A percentile compares a stretch with the other conserved stretches of the same genome.
phyloP scores from a whole-genome alignment of 2,329 filamentous ascomycete species.

The Monosporascus sp. region DNA sequence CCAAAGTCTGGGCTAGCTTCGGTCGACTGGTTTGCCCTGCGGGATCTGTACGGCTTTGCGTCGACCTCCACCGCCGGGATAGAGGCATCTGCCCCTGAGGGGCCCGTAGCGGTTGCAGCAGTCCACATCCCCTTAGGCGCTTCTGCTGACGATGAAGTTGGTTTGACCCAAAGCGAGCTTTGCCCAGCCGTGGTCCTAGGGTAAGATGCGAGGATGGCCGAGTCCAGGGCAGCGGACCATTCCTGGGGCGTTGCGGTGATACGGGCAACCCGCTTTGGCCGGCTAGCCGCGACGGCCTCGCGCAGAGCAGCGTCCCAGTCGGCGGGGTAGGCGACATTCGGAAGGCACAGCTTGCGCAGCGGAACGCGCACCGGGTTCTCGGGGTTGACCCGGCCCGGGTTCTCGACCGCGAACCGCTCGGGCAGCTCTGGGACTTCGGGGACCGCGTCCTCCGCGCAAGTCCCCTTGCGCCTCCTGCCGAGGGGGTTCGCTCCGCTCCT shows the following conservation, averaged over 20 bases:
- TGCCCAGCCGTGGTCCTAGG: conserved; percentile 4
- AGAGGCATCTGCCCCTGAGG: not conserved
- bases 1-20: conserved; percentile 7
- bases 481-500: conserved; percentile 15
- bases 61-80: not conserved
- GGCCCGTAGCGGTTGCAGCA: not conserved
- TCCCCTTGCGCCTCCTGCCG: conserved; percentile 17
- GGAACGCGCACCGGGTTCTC: conserved; percentile 11
- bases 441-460: not conserved
- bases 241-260: conserved; percentile 19
- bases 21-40: conserved; percentile 1
- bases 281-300: conserved; percentile 27
- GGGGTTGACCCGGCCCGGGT: conserved; percentile 13
- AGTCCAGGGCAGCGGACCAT: conserved; percentile 34
- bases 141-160: not conserved
- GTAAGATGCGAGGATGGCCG: conserved; percentile 29
- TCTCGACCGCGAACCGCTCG: conserved; percentile 16
- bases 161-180: conserved; percentile 7
- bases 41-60: not conserved
- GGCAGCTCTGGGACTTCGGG: conserved; percentile 13
- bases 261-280: conserved; percentile 14
- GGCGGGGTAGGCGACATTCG: conserved; percentile 16
- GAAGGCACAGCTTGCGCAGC: conserved; percentile 20
- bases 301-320: conserved; percentile 33
- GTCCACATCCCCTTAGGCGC: conserved; percentile 4